These are phyloP conservation scores for Fusarium austroafricanum DNA, from an alignment of 2,329 filamentous ascomycete genomes.

Conservation along the genomic window DNA sequence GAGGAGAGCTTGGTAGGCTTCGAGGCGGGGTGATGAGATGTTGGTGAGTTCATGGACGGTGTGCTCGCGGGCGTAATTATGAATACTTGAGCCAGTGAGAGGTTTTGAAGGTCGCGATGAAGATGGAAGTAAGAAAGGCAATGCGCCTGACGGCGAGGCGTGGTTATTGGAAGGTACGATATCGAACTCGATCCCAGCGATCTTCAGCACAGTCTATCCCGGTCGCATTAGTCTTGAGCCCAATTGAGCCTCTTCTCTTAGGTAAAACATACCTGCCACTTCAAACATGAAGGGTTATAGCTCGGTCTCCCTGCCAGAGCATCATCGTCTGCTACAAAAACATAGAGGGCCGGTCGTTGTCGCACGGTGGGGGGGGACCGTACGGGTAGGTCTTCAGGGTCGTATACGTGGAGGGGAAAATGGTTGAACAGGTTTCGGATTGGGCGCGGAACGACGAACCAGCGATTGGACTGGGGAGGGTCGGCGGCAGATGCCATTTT, in stretches of 20 bases:
- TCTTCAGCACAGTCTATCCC: slow-evolving; percentile 81
- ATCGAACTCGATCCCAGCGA: slow-evolving; percentile 75
- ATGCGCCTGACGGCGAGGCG: slow-evolving; percentile 86
- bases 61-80: slow-evolving; percentile 72
- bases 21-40: slow-evolving; percentile 67
- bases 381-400: slow-evolving; percentile 78
- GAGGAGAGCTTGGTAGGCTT: slow-evolving; percentile 82
- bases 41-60: slow-evolving; percentile 56
- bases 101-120: slow-evolving; percentile 52
- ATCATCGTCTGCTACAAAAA: slow-evolving; percentile 78
- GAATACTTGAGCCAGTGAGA: slow-evolving; percentile 66
- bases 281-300: slow-evolving; percentile 92
- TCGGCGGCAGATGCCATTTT: slow-evolving; percentile 34
- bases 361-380: slow-evolving; percentile 59
- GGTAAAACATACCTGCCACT: slow-evolving; percentile 82
- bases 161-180: slow-evolving; percentile 86
- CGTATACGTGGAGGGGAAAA: slow-evolving; percentile 83
- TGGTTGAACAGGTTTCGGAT: slow-evolving; percentile 85
- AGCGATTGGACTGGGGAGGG: slow-evolving; percentile 44
- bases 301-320: slow-evolving; percentile 73
- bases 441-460: slow-evolving; percentile 75
- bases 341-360: slow-evolving; percentile 71
- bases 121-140: slow-evolving; percentile 84
- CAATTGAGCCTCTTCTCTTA: background rate
- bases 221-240: background rate